phyloP scores from a whole-genome alignment of 306 rosid genomes.

The Cucurbita ficifolia region DNA sequence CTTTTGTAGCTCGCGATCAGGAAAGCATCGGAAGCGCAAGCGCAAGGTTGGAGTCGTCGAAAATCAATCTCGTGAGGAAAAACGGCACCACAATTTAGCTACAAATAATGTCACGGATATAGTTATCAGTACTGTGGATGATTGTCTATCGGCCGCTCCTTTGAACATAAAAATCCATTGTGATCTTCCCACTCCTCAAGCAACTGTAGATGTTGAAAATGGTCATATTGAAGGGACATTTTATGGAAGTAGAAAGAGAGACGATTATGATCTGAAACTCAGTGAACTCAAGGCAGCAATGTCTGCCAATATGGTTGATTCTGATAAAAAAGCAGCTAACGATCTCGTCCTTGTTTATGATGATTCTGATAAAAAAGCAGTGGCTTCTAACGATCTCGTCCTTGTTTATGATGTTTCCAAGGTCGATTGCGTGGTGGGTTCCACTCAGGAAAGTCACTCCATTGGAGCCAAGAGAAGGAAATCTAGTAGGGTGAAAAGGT shows the following conservation, averaged over 20 bases:
- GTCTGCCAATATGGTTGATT: constrained; percentile 20
- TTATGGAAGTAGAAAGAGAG: constrained; percentile 18
- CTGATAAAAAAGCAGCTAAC: constrained; percentile 27
- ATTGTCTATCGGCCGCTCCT: constrained; percentile 23
- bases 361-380: constrained; percentile 30
- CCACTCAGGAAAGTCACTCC: constrained; percentile 28
- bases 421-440: constrained; percentile 19
- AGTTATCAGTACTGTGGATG: constrained; percentile 15
- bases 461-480: constrained; percentile 81
- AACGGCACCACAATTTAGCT: constrained; percentile 31
- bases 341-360: constrained; percentile 14
- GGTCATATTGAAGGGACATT: constrained; percentile 11
- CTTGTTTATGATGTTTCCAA: constrained; percentile 20
- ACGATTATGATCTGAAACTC: constrained; percentile 55
- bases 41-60: constrained; percentile 32
- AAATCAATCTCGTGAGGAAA: constrained; percentile 43
- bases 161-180: neutral
- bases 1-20: constrained; percentile 35
- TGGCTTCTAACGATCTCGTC: constrained; percentile 15
- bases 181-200: constrained; percentile 23
- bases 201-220: constrained; percentile 22
- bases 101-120: constrained; percentile 30
- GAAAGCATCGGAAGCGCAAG: constrained; percentile 43
- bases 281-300: constrained; percentile 45
- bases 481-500: constrained; percentile 75